phyloP scores from a whole-genome alignment of 2,329 filamentous ascomycete genomes.

The Phyllosticta citribraziliensis region DNA sequence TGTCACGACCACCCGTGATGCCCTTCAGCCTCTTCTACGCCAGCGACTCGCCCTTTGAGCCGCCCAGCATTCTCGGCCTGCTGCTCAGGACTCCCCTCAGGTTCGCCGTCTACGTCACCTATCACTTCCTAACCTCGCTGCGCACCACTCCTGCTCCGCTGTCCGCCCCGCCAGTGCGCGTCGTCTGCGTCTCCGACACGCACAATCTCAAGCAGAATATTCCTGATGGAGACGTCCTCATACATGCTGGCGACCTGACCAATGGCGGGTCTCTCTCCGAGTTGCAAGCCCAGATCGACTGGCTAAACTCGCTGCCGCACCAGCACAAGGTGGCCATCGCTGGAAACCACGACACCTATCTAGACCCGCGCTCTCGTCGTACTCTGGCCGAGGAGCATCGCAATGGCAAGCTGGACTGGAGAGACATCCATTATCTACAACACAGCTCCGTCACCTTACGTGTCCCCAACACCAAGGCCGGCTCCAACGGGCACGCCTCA shows the following conservation, averaged over 20 bases:
- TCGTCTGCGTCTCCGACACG: constrained; percentile 88
- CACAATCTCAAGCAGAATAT: constrained; percentile 56
- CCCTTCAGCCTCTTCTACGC: constrained; percentile 5
- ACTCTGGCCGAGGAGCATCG: constrained; percentile 43
- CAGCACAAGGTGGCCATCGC: constrained; percentile 70
- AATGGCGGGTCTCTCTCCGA: constrained; percentile 60
- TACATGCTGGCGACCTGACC: constrained; percentile 82
- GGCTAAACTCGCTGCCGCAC: constrained; percentile 66
- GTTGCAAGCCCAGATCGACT: constrained; percentile 76
- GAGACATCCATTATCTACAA: constrained; percentile 64
- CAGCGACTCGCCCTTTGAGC: constrained; percentile 8
- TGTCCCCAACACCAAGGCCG: constrained; percentile 32
- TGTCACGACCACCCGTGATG: neutral
- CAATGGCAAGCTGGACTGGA: constrained; percentile 51
- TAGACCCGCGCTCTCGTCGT: constrained; percentile 56
- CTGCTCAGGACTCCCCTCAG: constrained; percentile 6
- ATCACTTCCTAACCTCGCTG: constrained; percentile 55
- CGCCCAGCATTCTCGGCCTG: neutral
- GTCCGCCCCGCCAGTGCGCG: constrained; percentile 51
- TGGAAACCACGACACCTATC: constrained; percentile 84
- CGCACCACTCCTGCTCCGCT: constrained; percentile 52
- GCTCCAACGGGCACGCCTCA: constrained; percentile 24
- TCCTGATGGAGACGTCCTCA: constrained; percentile 71
- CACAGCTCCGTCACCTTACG: constrained; percentile 54
- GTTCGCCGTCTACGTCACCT: constrained; percentile 43